These are phyloP conservation scores for Hyphochytrium catenoides DNA, from an alignment of 352 stramenopile species.

Conservation along the genomic window DNA sequence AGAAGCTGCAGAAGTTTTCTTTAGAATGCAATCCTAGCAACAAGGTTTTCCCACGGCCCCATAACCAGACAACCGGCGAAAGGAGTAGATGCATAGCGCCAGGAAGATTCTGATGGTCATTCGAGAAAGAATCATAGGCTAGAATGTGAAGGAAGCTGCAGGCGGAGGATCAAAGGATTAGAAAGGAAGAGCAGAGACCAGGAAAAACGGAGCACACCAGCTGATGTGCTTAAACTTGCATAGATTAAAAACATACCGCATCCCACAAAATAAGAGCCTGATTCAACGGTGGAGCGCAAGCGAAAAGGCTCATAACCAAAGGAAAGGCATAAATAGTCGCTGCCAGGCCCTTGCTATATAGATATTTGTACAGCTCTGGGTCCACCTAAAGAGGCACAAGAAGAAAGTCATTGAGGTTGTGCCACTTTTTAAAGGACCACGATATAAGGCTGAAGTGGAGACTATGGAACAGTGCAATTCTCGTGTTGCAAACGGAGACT, in stretches of 20 bases:
- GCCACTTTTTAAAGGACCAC: no score
- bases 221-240: background rate
- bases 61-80: no score
- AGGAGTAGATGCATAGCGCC: background rate
- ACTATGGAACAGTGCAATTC: no score
- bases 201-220: background rate
- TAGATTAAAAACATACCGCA: slow-evolving; percentile 24
- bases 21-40: no score
- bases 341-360: slow-evolving; percentile 39
- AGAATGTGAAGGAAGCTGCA: background rate
- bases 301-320: slow-evolving; percentile 64
- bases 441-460: no score
- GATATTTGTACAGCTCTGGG: slow-evolving; percentile 43
- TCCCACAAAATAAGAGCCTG: slow-evolving; percentile 71
- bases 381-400: slow-evolving; percentile 21
- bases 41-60: background rate
- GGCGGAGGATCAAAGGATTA: background rate
- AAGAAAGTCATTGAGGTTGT: no score
- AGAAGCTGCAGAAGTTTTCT: slow-evolving; percentile 63
- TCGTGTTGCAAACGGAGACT: no score
- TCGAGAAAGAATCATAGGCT: background rate
- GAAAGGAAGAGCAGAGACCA: slow-evolving; percentile 1
- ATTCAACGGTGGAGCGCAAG: slow-evolving; percentile 57
- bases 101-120: slow-evolving; percentile 1
- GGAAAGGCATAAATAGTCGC: slow-evolving; percentile 60